Evolutionary conservation across 2,329 filamentous ascomycete species (phyloP), one percentile per base, ranked within the genome.

Genomic region (Trichoderma atrobrunneum): DNA sequence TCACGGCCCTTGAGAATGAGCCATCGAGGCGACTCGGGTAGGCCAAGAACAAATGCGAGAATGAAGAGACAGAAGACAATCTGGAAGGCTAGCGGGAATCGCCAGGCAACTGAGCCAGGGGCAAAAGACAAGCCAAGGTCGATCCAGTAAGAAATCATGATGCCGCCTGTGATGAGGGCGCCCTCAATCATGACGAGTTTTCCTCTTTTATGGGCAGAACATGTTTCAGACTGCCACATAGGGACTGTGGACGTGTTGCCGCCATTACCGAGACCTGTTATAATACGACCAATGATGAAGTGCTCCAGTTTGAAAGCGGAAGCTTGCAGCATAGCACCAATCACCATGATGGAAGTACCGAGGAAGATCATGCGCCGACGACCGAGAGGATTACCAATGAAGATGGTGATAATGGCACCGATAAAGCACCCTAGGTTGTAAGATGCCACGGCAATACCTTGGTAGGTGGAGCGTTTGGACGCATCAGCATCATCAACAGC

Each of bases 331-430:
- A 85, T 82, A 1, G 87, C 88, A 8, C 89, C 90, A 30, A 91
- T 57, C n/a, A 83, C 77, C 77, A 88, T 89, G 76, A 91, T 86
- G 16, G 84, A 74, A 7, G 88, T 88, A 18, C 88, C 89, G 59
- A 90, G 82, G 77, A 90, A 85, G 71, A 91, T 88, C 28, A 89
- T 89, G 74, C 82, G 84, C 74, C 85, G 85, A 68, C 90, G 86
- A 14, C 90, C 90, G 64, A 90, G 85, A 28, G 84, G 83, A 75
- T 92, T 90, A 80, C 89, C 89, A 14, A 89, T 89, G 75, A 91
- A 91, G 28, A 89, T 90, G 72, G 88, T 88, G 76, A 90, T 89
- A 77, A 91, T 88, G 24, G 89, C 89, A 12, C 89, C 89, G 71
- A 90, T 83, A 65, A 89, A 88, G 79, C 89, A 90, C 14, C 88